Evolutionary conservation across 2,329 filamentous ascomycete species (phyloP).

Genomic region (Hymenoscyphus infarciens): DNA sequence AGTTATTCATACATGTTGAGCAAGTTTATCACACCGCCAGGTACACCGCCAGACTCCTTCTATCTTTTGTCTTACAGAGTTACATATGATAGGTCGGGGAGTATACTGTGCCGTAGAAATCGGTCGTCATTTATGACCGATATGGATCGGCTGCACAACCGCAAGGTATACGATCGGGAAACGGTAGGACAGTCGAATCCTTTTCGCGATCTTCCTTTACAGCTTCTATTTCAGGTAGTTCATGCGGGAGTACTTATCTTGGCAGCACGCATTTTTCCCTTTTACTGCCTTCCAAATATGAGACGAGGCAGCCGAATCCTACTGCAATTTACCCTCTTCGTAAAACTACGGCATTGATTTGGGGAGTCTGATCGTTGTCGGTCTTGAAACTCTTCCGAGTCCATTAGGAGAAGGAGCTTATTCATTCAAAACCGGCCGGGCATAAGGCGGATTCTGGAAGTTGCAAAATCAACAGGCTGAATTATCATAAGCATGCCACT

Average conservation of each 20-base stretch:
- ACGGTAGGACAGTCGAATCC: neutral
- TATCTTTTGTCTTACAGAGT: neutral
- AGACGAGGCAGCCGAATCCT: neutral
- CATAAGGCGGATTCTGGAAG: too few relatives aligned
- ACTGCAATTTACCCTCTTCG: too few relatives aligned
- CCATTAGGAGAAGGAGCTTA: too few relatives aligned
- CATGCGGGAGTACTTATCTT: neutral
- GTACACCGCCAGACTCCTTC: neutral
- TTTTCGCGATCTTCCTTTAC: neutral
- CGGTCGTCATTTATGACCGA: neutral
- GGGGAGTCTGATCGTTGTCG: too few relatives aligned
- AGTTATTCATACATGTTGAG: neutral
- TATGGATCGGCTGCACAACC: neutral
- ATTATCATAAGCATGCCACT: too few relatives aligned
- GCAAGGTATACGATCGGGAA: too few relatives aligned
- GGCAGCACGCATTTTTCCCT: neutral
- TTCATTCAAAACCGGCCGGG: too few relatives aligned
- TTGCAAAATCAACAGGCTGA: too few relatives aligned
- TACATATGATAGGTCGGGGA: neutral
- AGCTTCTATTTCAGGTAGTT: neutral
- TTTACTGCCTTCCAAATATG: neutral
- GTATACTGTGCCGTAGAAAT: neutral
- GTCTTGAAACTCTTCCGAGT: too few relatives aligned
- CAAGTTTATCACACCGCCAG: neutral
- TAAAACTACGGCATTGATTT: too few relatives aligned